Conservation (phyloP, 2,329 filamentous ascomycete species). For the Botrytis cinerea region DNA sequence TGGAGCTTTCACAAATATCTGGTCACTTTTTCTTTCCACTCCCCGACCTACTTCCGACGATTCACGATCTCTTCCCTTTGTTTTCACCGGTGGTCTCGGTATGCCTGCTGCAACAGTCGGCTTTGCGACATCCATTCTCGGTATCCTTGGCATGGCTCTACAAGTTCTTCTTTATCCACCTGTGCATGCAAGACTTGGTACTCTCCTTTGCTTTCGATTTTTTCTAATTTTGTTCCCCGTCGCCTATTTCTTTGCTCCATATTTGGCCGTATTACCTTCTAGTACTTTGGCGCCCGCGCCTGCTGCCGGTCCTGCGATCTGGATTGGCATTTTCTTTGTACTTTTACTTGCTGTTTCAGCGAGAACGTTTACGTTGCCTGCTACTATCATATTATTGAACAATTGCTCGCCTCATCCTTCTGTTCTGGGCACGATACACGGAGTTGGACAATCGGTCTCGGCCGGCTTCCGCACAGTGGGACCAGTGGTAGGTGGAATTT, state of each 20-base stretch:
- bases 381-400: conserved; percentile 60
- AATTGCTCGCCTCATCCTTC: conserved; percentile 59
- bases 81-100: conserved; percentile 65
- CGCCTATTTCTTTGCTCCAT: conserved; percentile 68
- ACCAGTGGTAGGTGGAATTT: conserved; percentile 55
- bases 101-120: conserved; percentile 68
- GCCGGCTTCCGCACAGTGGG: conserved; percentile 57
- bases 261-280: conserved; percentile 55
- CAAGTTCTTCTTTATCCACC: conserved; percentile 70
- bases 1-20: conserved; percentile 57
- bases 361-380: conserved; percentile 60
- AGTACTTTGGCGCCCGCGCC: conserved; percentile 41
- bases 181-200: conserved; percentile 64
- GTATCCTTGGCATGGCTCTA: conserved; percentile 66
- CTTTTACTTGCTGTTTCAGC: conserved; percentile 58
- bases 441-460: conserved; percentile 57
- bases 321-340: conserved; percentile 56
- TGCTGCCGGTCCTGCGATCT: conserved; percentile 52
- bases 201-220: conserved; percentile 64
- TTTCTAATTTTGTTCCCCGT: conserved; percentile 68
- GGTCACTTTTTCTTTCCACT: conserved; percentile 61
- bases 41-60: conserved; percentile 46
- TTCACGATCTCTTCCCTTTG: conserved; percentile 36
- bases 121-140: conserved; percentile 68
- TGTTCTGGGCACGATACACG: conserved; percentile 60